Evolutionary conservation across 2,329 filamentous ascomycete genomes (phyloP).

Genomic region (Xylaria sp.): DNA sequence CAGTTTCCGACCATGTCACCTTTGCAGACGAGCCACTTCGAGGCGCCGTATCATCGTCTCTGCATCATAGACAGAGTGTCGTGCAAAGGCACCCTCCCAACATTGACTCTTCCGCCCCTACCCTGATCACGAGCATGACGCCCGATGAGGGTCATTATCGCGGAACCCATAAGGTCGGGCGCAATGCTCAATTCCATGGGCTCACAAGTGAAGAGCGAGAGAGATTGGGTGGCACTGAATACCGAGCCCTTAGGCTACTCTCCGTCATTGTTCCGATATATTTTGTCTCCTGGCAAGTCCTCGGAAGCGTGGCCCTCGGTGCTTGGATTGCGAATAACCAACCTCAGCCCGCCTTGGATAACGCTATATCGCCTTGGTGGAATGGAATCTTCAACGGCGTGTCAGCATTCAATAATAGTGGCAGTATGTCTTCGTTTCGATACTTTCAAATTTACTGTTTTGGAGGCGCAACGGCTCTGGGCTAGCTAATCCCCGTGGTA

Average conservation of each 20-base stretch:
- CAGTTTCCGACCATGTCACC: conserved; percentile 38
- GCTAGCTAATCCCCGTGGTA: background rate
- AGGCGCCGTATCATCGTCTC: conserved; percentile 37
- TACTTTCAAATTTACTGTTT: background rate
- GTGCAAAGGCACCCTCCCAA: conserved; percentile 35
- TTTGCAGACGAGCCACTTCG: conserved; percentile 38
- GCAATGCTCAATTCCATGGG: conserved; percentile 44
- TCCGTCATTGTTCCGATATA: conserved; percentile 70
- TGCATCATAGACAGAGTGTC: conserved; percentile 32
- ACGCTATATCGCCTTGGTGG: conserved; percentile 74
- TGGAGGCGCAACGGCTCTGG: background rate
- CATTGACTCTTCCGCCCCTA: conserved; percentile 24
- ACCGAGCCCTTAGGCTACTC: conserved; percentile 69
- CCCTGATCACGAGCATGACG: conserved; percentile 35
- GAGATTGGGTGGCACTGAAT: conserved; percentile 70
- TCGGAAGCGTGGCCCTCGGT: conserved; percentile 59
- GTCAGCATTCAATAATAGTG: conserved; percentile 77
- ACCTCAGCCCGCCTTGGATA: conserved; percentile 58
- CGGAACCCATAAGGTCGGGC: conserved; percentile 51
- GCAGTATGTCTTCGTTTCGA: conserved; percentile 50
- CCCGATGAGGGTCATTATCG: conserved; percentile 44
- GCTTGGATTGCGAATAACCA: conserved; percentile 67
- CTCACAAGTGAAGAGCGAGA: conserved; percentile 51
- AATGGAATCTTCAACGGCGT: conserved; percentile 73
- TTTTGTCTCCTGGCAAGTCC: conserved; percentile 60